Evolutionary conservation across 1,284 basidiomycete species (phyloP).

Genomic region (Puccinia coronata): DNA sequence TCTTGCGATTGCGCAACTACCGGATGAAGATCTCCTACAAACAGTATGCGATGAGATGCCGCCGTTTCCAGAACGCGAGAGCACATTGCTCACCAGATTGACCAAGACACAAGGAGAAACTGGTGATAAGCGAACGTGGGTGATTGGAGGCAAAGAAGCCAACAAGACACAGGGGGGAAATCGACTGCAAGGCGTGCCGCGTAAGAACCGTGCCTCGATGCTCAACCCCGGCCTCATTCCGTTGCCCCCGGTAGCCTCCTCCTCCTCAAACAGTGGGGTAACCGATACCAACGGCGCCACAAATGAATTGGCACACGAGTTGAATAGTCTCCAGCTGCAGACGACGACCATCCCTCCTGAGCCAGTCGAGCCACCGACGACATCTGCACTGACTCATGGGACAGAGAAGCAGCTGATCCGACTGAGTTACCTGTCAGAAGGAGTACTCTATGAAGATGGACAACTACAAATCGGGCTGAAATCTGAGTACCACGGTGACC

Average conservation of each 20-base stretch:
- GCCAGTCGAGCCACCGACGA: constrained; percentile 47
- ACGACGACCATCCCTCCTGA: constrained; percentile 47
- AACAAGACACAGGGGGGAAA: constrained; percentile 72
- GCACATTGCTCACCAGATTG: constrained; percentile 78
- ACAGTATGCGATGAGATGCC: constrained; percentile 99
- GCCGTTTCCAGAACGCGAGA: constrained; percentile 91
- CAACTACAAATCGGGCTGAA: constrained; percentile 95
- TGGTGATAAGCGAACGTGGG: constrained; percentile 85
- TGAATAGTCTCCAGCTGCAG: constrained; percentile 31
- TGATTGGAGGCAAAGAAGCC: constrained; percentile 88
- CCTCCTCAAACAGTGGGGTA: neutral
- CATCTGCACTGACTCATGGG: constrained; percentile 56
- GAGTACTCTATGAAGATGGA: constrained; percentile 91
- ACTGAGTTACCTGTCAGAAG: constrained; percentile 76
- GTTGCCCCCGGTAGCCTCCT: constrained; percentile 7
- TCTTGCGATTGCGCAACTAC: constrained; percentile 75
- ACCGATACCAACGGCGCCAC: neutral
- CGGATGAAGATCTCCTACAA: constrained; percentile 85
- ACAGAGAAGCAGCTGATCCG: constrained; percentile 76
- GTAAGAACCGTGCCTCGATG: constrained; percentile 54
- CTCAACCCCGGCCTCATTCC: neutral
- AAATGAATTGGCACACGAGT: constrained; percentile 26
- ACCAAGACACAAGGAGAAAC: constrained; percentile 81
- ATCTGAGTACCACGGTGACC: constrained; percentile 87
- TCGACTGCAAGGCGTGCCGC: constrained; percentile 63